Evolutionary conservation across 2,329 filamentous ascomycete species (phyloP), one percentile per base, ranked within the genome.

Genomic region (Lithohypha guttulata): DNA sequence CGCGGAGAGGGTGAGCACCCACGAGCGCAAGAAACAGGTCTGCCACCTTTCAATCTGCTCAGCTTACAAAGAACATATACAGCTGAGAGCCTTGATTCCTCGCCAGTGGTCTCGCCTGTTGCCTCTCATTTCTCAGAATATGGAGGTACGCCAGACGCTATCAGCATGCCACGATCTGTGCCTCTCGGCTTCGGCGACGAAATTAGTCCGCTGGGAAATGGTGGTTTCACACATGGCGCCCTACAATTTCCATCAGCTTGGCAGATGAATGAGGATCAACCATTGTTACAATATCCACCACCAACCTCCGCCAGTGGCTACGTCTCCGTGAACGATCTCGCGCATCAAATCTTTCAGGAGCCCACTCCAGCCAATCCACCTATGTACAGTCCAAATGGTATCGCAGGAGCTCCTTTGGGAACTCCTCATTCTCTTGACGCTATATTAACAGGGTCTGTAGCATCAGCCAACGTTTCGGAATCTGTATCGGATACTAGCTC

Each of bases 341-440:
- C 50, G 4, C 48, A 52, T 14, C 44, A 52, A 27, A 52, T 52
- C 19, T 51, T 52, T 31, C 46, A 41, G 5, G 49, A 52, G 21
- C 23, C 30, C 5, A 20, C 28, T 4, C 14, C 19, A n/a, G n/a
- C 25, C 22, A 17, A 27, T 6, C 17, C 34, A 17, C 8, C 3
- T 17, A 13, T 19, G 28, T 15, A 20, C 7, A n/a, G 20, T 33
- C 19, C 48, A 4, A 41, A 47, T 25, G n/a, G n/a, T n/a, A n/a
- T n/a, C n/a, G n/a, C n/a, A n/a, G n/a, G n/a, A n/a, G n/a, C n/a
- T n/a, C n/a, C n/a, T n/a, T 17, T 48, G 7, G 48, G 38, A 8
- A 40, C 43, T 14, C 41, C 45, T 15, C 27, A 34, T 21, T 51
- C 50, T 11, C 22, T 52, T 8, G 46, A 52, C 18, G 42, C 42